Evolutionary conservation across 345 rosid genomes (phyloP).

Genomic region (Trapa bicornis): DNA sequence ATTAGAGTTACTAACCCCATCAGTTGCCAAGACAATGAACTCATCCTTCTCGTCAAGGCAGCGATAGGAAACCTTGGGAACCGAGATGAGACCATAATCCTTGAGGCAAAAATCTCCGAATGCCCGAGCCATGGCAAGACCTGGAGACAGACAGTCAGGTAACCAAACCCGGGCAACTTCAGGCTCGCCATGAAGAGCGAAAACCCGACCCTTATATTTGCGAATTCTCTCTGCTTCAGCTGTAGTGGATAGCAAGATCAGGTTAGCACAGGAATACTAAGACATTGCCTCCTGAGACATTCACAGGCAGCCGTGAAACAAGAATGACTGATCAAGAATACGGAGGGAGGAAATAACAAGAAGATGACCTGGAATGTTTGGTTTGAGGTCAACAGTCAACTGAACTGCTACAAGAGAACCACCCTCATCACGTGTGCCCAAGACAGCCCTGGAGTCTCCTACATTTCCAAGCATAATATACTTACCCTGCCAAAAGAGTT

Average conservation of each 20-base stretch:
- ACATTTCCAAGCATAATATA: slow-evolving; percentile 71
- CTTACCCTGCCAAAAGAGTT: slow-evolving; percentile 42
- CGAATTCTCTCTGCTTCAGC: slow-evolving; percentile 91
- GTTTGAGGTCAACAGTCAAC: slow-evolving; percentile 95
- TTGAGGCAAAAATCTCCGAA: slow-evolving; percentile 98
- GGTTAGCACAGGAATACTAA: slow-evolving; percentile 1
- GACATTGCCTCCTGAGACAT: background rate
- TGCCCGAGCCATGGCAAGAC: slow-evolving; percentile 99
- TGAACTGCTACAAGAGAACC: slow-evolving; percentile 70
- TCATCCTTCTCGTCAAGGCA: slow-evolving; percentile 63
- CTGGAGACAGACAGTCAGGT: slow-evolving; percentile 86
- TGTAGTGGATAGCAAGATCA: slow-evolving; percentile 17
- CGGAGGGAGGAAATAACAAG: background rate
- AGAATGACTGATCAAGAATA: too few species aligned
- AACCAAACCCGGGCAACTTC: slow-evolving; percentile 96
- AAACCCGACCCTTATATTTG: slow-evolving; percentile 81
- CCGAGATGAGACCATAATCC: slow-evolving; percentile 90
- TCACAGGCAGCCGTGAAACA: too few species aligned
- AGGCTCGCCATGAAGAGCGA: slow-evolving; percentile 92
- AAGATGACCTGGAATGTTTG: slow-evolving; percentile 77
- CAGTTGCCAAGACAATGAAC: slow-evolving; percentile 89
- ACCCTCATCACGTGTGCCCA: slow-evolving; percentile 62
- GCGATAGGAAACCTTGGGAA: slow-evolving; percentile 70
- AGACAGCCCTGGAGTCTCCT: slow-evolving; percentile 93
- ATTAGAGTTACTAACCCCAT: slow-evolving; percentile 49